Conservation (phyloP, 2,329 filamentous ascomycete species). For the Claviceps spartinae region DNA sequence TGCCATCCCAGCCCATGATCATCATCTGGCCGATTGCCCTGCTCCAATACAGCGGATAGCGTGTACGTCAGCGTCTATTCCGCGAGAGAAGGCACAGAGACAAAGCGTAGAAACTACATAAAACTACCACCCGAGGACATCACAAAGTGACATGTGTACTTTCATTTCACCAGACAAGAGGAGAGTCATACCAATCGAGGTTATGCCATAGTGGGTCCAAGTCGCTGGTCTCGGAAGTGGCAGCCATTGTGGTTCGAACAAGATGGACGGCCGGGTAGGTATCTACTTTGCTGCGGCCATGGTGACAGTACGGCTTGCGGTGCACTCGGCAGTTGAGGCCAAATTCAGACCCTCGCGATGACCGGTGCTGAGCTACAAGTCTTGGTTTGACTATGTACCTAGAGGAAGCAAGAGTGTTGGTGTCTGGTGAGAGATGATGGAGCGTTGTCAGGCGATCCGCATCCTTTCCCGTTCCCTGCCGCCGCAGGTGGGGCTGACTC, state of each 20-base stretch:
- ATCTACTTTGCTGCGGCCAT: slow-evolving; percentile 12
- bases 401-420: no score
- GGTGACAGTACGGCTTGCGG: not conserved
- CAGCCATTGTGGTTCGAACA: slow-evolving; percentile 13
- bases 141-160: no score
- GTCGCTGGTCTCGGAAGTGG: slow-evolving; percentile 14
- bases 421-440: no score
- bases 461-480: no score
- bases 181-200: slow-evolving; percentile 52
- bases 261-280: slow-evolving; percentile 10
- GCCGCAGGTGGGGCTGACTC: no score
- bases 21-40: slow-evolving; percentile 64
- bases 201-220: slow-evolving; percentile 58
- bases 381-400: no score
- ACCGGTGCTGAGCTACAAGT: not conserved
- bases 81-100: not conserved
- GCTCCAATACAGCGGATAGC: slow-evolving; percentile 5
- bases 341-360: slow-evolving; percentile 1
- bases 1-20: slow-evolving; percentile 79
- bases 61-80: slow-evolving; percentile 2
- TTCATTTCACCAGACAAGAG: not conserved
- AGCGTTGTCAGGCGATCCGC: no score
- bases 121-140: no score
- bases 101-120: not conserved
- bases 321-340: slow-evolving; percentile 1